A percentile compares a stretch with the other conserved stretches of the same genome.
Evolutionary conservation across 345 rosid species (phyloP).

Genomic region (Aurinia saxatilis): DNA sequence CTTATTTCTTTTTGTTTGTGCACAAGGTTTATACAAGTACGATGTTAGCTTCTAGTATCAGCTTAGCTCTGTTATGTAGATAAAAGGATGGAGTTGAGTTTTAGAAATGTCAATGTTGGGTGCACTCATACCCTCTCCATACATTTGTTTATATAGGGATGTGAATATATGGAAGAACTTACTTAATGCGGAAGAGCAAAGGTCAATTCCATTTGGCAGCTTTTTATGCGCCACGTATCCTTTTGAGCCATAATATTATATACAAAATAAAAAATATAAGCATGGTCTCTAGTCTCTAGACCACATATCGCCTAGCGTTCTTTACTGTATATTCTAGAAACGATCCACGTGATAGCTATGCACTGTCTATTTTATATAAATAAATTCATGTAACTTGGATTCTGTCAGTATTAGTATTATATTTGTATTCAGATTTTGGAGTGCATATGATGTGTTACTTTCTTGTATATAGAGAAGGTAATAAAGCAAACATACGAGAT

Average conservation of each 20-base stretch:
- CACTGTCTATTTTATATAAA: background rate
- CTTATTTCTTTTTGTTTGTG: background rate
- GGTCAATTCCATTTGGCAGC: constrained; percentile 38
- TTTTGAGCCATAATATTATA: constrained; percentile 1
- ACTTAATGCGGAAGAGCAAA: constrained; percentile 9
- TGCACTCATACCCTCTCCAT: constrained; percentile 11
- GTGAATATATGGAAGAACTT: background rate
- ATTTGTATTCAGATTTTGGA: background rate
- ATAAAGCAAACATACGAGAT: background rate
- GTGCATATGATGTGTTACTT: background rate
- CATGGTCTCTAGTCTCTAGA: constrained; percentile 1
- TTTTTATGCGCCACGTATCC: constrained; percentile 34
- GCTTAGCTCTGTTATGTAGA: background rate
- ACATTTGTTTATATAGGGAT: constrained; percentile 15
- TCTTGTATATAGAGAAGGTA: background rate
- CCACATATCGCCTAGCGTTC: background rate
- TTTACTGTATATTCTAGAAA: constrained; percentile 20
- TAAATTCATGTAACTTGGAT: constrained; percentile 19
- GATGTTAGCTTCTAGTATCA: background rate
- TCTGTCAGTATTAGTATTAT: constrained; percentile 4
- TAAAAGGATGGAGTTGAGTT: constrained; percentile 6
- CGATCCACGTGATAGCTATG: constrained; percentile 15
- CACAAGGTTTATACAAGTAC: background rate
- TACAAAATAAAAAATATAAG: background rate
- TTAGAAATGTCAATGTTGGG: constrained; percentile 22